Conservation (phyloP, 2,329 filamentous ascomycete genomes). For the Calonectria multiphialidica region DNA sequence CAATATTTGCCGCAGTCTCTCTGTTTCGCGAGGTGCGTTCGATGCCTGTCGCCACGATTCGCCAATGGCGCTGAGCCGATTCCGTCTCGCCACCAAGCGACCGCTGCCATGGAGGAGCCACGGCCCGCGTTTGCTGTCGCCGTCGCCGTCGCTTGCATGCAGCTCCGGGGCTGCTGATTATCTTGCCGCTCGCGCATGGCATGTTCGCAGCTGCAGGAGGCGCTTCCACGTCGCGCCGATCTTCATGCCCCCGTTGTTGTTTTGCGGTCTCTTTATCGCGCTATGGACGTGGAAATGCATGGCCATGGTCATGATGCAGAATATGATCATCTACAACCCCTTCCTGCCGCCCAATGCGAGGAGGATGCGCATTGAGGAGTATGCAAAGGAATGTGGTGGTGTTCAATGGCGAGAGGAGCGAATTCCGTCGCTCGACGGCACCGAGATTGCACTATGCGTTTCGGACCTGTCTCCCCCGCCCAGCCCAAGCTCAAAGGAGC, state of each 20-base stretch:
- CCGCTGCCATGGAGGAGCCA: conserved; percentile 20
- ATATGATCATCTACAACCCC: conserved; percentile 86
- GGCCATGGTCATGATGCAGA: conserved; percentile 83
- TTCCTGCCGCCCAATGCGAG: conserved; percentile 79
- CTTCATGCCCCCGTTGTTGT: conserved; percentile 75
- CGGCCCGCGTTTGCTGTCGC: conserved; percentile 1
- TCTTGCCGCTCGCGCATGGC: conserved; percentile 15
- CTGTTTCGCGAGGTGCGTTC: conserved; percentile 13
- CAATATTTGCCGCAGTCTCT: conserved; percentile 29
- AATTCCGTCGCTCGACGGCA: conserved; percentile 73
- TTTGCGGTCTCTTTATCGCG: conserved; percentile 72
- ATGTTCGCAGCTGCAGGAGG: conserved; percentile 33
- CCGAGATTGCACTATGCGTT: conserved; percentile 71
- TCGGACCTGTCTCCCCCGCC: conserved; percentile 51
- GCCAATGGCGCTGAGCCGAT: conserved; percentile 40
- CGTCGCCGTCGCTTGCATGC: conserved; percentile 23
- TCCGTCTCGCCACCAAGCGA: conserved; percentile 37
- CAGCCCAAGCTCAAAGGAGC: not conserved
- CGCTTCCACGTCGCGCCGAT: conserved; percentile 50
- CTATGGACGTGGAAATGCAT: conserved; percentile 77
- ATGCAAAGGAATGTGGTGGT: conserved; percentile 68
- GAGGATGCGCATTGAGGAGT: conserved; percentile 75
- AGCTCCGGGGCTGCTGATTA: conserved; percentile 11
- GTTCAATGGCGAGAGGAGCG: conserved; percentile 76
- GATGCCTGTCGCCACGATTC: conserved; percentile 21